Evolutionary conservation across 163 green algal species (phyloP), one percentile per base, ranked within the genome.

Genomic region (Chloromonas sp.): DNA sequence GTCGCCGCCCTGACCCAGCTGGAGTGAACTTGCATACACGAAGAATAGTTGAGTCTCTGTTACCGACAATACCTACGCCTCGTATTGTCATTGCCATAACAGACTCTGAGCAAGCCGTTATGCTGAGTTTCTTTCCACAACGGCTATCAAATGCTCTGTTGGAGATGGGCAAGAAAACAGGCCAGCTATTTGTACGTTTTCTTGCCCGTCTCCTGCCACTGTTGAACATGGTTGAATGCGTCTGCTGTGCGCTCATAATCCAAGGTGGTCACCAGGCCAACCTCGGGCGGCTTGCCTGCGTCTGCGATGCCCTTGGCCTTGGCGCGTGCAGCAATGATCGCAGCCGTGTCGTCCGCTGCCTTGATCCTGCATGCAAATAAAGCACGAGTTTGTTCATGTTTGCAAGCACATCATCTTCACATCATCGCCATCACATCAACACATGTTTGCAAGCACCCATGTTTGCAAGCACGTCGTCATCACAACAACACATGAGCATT

Each of bases 241-340:
- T 84, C 81, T 78, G 81, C 78, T n/a, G 78, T 84, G 14, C 58
- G 66, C 1, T 84, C 81, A 58, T 74, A 79, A 58, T 85, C 71
- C 70, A 85, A 70, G 8, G 81, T 71, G 58, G 82, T 74, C 14
- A 77, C 61, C 1, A 85, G 74, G 57, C 82, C 82, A 77, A 36
- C 78, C 70, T 85, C 82, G 1, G 70, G 60, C 60, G 14, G 2
- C 61, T 83, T 83, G 60, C 80, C 80, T 77, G 80, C 80, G 1
- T 83, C 80, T 2, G 80, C 60, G 14, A 83, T 83, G 61, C 80
- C 80, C 61, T 83, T 83, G 60, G 61, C 80, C 80, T 83, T 83
- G 80, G 80, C 80, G 0, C 80, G 80, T 14, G 5, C 61, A 71
- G 80, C 80, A 71, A 83, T 83, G 14, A 83, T 61, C 3, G n/a